Base-by-base conservation (phyloP, 1,139 yeast species). In the Pichia sp. region DNA sequence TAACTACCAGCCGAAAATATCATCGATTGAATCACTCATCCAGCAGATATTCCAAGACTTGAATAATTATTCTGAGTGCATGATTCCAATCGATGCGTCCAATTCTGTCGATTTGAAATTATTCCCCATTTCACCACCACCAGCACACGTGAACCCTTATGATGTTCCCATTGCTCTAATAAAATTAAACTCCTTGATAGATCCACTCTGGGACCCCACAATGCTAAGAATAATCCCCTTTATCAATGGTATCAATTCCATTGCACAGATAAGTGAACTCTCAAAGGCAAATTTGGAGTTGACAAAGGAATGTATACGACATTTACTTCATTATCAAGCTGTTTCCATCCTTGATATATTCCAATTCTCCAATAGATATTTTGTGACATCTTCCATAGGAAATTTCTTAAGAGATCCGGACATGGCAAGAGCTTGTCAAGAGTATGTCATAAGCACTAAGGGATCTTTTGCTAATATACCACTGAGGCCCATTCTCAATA, bases 161-260 rank as follows among this genome's bases (percentile, higher is more conserved):
- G 95, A 91, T 55, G 98, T 91, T 0, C 98, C 98, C 0, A 74
- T 87, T 3, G 74, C 94, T 5, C 80, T 91, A 0, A 94, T 88
- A 2, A 75, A 78, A 38, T 61, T 88, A 25, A 68, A 69, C 27
- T 65, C 74, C 25, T 64, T 91, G 45, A 78, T 85, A 23, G 98
- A 91, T 58, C 82, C 82, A 6, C 83, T 84, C 50, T 91, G 98
- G 97, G 98, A 91, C 55, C 96, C 97, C 1, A 91, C 97, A 3
- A 82, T 91, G 93, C 66, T 86, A 29, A 81, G 82, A 47, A 83
- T 91, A 23, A 62, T 86, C 12, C 96, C 96, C 0, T 82, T 68
- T 48, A 85, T 91, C 31, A 76, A 93, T 52, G 98, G 99, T 1
- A 67, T 87, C 33, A 88, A 91, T 53, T 84, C 94, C 3, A 75